phyloP scores from a whole-genome alignment of 1,284 basidiomycete species.

The Rhodotorula sp. region DNA sequence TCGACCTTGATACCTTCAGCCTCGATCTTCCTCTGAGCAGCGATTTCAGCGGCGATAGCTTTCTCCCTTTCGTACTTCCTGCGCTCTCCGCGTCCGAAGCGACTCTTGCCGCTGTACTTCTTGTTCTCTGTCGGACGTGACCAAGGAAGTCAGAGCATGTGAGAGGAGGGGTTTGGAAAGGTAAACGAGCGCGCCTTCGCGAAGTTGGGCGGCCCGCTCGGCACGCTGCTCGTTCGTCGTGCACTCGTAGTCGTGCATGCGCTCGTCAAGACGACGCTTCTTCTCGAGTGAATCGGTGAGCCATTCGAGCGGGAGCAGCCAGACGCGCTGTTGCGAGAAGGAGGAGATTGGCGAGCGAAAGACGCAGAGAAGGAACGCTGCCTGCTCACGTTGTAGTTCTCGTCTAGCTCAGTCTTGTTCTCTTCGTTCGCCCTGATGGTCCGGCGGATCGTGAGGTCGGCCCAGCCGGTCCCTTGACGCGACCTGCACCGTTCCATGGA shows the following conservation, averaged over 20 bases:
- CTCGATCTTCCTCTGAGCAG: background rate
- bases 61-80: background rate
- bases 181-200: background rate
- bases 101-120: background rate
- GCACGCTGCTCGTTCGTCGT: background rate
- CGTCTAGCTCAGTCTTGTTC: background rate
- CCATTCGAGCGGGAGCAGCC: slow-evolving; percentile 14
- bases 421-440: background rate
- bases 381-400: slow-evolving; percentile 5
- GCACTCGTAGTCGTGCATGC: slow-evolving; percentile 5
- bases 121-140: background rate
- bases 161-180: background rate
- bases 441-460: background rate
- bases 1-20: background rate
- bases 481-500: background rate
- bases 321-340: slow-evolving; percentile 8
- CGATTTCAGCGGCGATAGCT: background rate
- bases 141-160: background rate
- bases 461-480: background rate
- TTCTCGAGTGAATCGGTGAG: background rate
- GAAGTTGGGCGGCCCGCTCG: background rate
- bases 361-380: background rate
- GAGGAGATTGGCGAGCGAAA: background rate
- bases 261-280: background rate
- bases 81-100: slow-evolving; percentile 7